Conservation (phyloP, 2,329 filamentous ascomycete genomes). For the Gnomoniopsis smithogilvyi region DNA sequence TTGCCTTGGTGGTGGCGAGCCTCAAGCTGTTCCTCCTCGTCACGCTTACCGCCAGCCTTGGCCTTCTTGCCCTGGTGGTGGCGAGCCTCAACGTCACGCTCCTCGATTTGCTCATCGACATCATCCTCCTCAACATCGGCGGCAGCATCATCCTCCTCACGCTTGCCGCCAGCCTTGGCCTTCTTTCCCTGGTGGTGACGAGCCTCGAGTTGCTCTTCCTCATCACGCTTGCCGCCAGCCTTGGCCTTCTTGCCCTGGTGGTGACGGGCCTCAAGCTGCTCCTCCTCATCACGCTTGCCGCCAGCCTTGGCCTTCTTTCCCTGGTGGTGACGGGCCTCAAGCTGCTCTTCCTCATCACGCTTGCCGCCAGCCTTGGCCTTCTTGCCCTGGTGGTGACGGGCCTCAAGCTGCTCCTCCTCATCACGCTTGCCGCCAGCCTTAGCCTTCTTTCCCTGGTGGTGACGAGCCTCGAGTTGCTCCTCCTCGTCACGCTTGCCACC, state of each 20-base stretch:
- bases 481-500: conserved; percentile 19
- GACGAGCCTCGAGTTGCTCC: conserved; percentile 12
- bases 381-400: conserved; percentile 22
- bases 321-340: conserved; percentile 19
- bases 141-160: conserved; percentile 14
- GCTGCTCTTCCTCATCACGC: background rate
- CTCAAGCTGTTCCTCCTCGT: background rate
- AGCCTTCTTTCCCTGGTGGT: conserved; percentile 18
- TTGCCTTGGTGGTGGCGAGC: background rate
- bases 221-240: background rate
- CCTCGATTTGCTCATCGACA: background rate
- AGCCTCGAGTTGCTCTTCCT: conserved; percentile 15
- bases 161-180: conserved; percentile 12
- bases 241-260: conserved; percentile 19
- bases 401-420: background rate
- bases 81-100: conserved; percentile 3
- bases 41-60: conserved; percentile 5
- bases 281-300: background rate
- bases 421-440: conserved; percentile 11
- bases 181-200: conserved; percentile 21
- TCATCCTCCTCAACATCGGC: too few relatives aligned
- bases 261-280: conserved; percentile 20
- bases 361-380: conserved; percentile 3
- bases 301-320: conserved; percentile 18
- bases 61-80: conserved; percentile 16